Percentiles rank a stretch among this genome's conserved stretches.
These are phyloP conservation scores for Candida sanyaensis DNA, from an alignment of 1,139 yeast genomes.

Conservation along the genomic window DNA sequence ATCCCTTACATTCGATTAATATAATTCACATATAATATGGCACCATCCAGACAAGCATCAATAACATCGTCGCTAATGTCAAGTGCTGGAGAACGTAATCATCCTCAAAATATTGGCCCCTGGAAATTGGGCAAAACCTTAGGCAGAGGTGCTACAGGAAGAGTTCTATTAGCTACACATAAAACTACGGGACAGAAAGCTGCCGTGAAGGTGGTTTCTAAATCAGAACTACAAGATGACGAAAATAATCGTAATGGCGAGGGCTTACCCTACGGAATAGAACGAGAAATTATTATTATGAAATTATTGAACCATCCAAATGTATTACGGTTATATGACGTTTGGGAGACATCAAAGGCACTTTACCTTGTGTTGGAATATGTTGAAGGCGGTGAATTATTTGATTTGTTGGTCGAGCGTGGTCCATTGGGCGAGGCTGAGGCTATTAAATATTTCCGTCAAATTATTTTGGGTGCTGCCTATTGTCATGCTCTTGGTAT, in stretches of 20 bases:
- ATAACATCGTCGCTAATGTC: conserved; percentile 39
- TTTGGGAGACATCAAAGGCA: conserved; percentile 82
- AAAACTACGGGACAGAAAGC: conserved; percentile 70
- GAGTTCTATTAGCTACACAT: conserved; percentile 75
- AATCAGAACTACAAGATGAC: conserved; percentile 52
- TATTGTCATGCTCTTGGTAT: conserved; percentile 81
- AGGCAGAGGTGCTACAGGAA: conserved; percentile 82
- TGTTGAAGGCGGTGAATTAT: conserved; percentile 82
- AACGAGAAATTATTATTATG: conserved; percentile 82
- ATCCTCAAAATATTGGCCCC: conserved; percentile 65
- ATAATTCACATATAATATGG: conserved; percentile 18
- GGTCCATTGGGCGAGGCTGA: conserved; percentile 78
- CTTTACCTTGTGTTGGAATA: conserved; percentile 74
- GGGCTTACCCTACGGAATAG: conserved; percentile 78
- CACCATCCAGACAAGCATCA: conserved; percentile 45
- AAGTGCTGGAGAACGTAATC: conserved; percentile 27
- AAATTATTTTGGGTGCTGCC: conserved; percentile 76
- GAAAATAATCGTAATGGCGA: conserved; percentile 31
- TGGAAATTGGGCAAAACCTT: conserved; percentile 79
- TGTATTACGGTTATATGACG: conserved; percentile 74
- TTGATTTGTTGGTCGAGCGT: conserved; percentile 73
- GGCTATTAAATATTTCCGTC: conserved; percentile 75
- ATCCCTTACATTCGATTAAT: neutral
- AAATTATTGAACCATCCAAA: conserved; percentile 75
- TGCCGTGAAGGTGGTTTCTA: conserved; percentile 80